phyloP scores from a whole-genome alignment of 306 rosid species.

The Canavalia gladiata region DNA sequence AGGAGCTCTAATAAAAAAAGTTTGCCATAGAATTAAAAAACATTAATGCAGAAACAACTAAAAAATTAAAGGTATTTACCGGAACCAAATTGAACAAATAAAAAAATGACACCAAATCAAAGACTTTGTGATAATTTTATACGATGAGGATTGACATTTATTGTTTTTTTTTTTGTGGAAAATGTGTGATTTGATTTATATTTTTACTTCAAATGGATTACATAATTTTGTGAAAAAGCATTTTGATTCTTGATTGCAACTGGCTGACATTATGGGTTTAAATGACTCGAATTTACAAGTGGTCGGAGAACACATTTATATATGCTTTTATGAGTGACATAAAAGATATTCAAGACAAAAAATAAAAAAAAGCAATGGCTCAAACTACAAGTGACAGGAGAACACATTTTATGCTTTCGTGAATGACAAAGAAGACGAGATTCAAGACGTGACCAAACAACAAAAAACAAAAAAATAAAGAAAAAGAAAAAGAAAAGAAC shows the following conservation, averaged over 20 bases:
- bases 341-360: neutral
- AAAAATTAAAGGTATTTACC: too few relatives aligned
- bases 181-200: neutral
- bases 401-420: constrained; percentile 2
- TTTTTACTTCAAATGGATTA: neutral
- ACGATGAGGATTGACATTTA: neutral
- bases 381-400: neutral
- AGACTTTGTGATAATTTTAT: too few relatives aligned
- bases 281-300: neutral
- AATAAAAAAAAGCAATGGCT: neutral
- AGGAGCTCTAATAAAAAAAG: too few relatives aligned
- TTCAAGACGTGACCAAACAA: neutral
- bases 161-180: too few relatives aligned
- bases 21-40: too few relatives aligned
- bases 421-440: neutral
- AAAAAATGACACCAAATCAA: too few relatives aligned
- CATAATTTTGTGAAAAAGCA: neutral
- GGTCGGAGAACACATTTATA: neutral
- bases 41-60: too few relatives aligned
- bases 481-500: too few relatives aligned
- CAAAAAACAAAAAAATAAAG: too few relatives aligned
- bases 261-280: neutral
- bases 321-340: neutral
- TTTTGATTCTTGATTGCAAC: neutral
- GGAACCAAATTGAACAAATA: too few relatives aligned